phyloP scores from a whole-genome alignment of 345 rosid species.

The Murraya paniculata region DNA sequence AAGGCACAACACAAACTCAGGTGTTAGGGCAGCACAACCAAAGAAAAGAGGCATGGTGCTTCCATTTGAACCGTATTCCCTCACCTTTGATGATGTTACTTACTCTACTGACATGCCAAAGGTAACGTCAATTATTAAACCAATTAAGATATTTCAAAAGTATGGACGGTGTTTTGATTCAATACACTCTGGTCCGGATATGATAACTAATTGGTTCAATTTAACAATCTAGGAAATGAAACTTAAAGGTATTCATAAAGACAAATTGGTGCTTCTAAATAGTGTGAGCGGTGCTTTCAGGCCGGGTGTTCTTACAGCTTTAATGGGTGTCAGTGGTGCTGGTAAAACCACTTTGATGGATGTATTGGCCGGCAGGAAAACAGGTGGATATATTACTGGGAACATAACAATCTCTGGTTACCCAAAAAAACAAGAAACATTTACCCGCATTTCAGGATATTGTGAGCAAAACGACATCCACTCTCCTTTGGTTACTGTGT shows the following conservation, averaged over 20 bases:
- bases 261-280: conserved; percentile 46
- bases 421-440: conserved; percentile 56
- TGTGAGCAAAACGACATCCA: conserved; percentile 66
- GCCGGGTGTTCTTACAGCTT: conserved; percentile 56
- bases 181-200: background rate
- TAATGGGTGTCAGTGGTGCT: conserved; percentile 62
- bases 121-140: conserved; percentile 22
- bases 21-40: background rate
- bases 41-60: conserved; percentile 57
- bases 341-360: conserved; percentile 64
- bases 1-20: conserved; percentile 14
- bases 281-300: conserved; percentile 52
- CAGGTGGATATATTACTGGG: conserved; percentile 51
- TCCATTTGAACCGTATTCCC: conserved; percentile 49
- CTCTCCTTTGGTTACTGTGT: conserved; percentile 52
- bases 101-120: conserved; percentile 68
- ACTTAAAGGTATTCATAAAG: conserved; percentile 35
- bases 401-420: conserved; percentile 43
- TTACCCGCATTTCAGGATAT: conserved; percentile 53
- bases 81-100: conserved; percentile 43
- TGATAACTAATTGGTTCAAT: background rate
- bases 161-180: background rate
- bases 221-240: conserved; percentile 45
- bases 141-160: background rate
- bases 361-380: conserved; percentile 56